Percentiles rank a stretch among this genome's conserved stretches.
These are phyloP conservation scores for Phytophthora capsici DNA, from an alignment of 352 stramenopile genomes.

Conservation along the genomic window DNA sequence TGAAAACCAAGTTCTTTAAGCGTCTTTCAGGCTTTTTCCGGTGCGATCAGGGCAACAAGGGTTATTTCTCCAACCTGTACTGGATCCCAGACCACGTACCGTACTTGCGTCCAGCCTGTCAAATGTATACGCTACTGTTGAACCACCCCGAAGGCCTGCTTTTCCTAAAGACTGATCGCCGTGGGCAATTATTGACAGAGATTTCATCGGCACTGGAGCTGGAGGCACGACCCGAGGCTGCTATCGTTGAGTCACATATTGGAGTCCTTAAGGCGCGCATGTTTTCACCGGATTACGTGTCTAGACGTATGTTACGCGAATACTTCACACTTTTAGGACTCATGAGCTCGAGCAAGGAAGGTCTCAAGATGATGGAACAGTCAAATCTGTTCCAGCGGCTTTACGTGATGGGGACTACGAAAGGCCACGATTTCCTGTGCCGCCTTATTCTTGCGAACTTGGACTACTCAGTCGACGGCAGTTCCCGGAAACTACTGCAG, in stretches of 20 bases:
- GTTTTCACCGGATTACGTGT: conserved; percentile 90
- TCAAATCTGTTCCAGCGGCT: conserved; percentile 90
- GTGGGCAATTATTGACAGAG: conserved; percentile 84
- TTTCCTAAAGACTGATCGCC: conserved; percentile 88
- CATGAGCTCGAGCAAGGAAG: conserved; percentile 91
- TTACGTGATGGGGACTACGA: conserved; percentile 88
- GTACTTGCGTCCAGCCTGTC: conserved; percentile 86
- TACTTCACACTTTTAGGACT: conserved; percentile 90
- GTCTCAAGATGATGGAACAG: conserved; percentile 91
- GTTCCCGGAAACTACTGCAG: conserved; percentile 85
- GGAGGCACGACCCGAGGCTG: conserved; percentile 83
- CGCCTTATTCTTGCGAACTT: conserved; percentile 88
- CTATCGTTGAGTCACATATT: conserved; percentile 90
- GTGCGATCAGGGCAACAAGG: conserved; percentile 90
- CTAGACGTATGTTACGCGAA: conserved; percentile 86
- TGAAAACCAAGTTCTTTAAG: conserved; percentile 95
- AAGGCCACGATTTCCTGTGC: conserved; percentile 90
- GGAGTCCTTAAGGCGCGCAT: conserved; percentile 87
- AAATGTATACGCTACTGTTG: conserved; percentile 90
- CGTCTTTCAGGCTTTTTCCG: conserved; percentile 90
- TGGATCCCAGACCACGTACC: conserved; percentile 92
- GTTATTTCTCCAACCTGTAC: conserved; percentile 88
- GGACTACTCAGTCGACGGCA: conserved; percentile 89
- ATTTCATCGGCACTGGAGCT: conserved; percentile 87
- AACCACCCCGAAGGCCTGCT: conserved; percentile 88